Evolutionary conservation across 352 stramenopile species (phyloP), one percentile per base, ranked within the genome.

Genomic region (Phytophthora europaea): DNA sequence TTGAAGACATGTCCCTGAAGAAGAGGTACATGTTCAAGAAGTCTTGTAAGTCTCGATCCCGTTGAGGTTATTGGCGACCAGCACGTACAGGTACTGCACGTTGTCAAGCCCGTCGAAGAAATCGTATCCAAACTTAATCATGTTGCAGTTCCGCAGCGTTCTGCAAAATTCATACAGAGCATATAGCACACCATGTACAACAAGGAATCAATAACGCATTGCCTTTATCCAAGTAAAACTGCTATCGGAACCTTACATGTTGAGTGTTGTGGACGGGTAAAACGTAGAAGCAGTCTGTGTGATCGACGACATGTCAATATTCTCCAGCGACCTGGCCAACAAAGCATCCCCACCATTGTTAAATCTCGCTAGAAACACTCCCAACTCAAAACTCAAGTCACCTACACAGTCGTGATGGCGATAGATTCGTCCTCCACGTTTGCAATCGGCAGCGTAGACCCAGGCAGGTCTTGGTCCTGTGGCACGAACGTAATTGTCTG

Each of bases 71-170:
- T 58, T 13, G 22, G 10, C 45, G 13, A 9, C 23, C 20, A 61
- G n/a, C 2, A 47, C 67, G 8, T 83, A 87, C 80, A 87, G 31
- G n/a, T 70, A 74, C 18, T 65, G 33, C 5, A 87, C 50, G 22
- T 50, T 70, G 15, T 74, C 53, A 5, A 78, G 66, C 8, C 52
- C 63, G 10, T 55, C 28, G 26, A 82, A 68, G 51, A 88, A 83
- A n/a, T 76, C 22, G 50, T 75, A 78, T 20, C 67, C 70, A 36
- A 84, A 78, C 61, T 73, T 78, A 22, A 64, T 73, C 56, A 88
- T 76, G 38, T 82, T 86, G 72, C 76, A 86, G 43, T 81, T 88
- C 53, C 73, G 72, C 56, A 88, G 64, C 12, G 73, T 83, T 9
- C 78, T 85, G 45, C 13, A 33, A 12, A 7, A 6, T 61, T n/a